A percentile compares a stretch with the other conserved stretches of the same genome.
These are phyloP conservation scores for Casuarina equisetifolia DNA, from an alignment of 306 rosid species.

Conservation along the genomic window DNA sequence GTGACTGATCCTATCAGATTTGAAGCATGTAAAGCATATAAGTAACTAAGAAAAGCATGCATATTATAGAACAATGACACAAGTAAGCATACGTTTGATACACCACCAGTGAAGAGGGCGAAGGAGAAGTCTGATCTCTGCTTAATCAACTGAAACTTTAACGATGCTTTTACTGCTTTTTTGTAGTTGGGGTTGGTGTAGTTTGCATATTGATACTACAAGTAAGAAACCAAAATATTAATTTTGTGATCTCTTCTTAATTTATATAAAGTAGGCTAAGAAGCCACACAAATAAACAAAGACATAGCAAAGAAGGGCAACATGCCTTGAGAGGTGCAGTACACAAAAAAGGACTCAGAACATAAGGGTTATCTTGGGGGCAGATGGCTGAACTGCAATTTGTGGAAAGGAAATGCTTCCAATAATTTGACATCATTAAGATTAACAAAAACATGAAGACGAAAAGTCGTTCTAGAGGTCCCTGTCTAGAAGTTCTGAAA, in stretches of 20 bases:
- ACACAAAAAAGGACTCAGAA: constrained; percentile 62
- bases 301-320: neutral
- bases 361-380: constrained; percentile 49
- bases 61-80: neutral
- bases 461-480: neutral
- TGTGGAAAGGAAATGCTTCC: constrained; percentile 11
- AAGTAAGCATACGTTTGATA: constrained; percentile 48
- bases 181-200: constrained; percentile 56
- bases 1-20: neutral
- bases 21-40: neutral
- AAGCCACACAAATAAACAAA: neutral
- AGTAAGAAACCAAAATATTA: neutral
- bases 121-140: constrained; percentile 91
- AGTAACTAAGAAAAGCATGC: neutral
- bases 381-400: constrained; percentile 71
- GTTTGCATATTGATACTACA: constrained; percentile 90
- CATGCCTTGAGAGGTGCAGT: constrained; percentile 83
- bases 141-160: constrained; percentile 84
- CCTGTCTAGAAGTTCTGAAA: neutral
- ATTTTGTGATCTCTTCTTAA: neutral
- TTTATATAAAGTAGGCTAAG: constrained; percentile 2
- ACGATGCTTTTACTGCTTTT: constrained; percentile 59
- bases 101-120: constrained; percentile 82
- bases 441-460: neutral
- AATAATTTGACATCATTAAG: neutral